Conservation (phyloP, 2,329 filamentous ascomycete species). For the Nothophoma quercina region DNA sequence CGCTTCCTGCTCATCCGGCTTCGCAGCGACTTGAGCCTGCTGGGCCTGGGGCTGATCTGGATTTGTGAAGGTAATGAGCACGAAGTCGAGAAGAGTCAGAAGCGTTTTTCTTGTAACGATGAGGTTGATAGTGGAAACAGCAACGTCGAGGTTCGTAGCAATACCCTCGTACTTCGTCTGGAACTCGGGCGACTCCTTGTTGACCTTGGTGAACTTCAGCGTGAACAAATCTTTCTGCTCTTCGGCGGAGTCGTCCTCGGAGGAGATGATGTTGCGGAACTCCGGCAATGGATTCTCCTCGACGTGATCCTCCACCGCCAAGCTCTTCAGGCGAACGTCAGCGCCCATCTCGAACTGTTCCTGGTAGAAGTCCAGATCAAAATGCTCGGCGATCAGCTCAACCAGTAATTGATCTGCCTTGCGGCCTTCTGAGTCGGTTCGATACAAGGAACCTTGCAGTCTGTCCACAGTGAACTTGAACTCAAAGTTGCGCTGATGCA, state of each 20-base stretch:
- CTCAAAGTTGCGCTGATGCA: conserved; percentile 92
- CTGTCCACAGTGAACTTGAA: conserved; percentile 96
- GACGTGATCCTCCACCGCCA: conserved; percentile 94
- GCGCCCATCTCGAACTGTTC: conserved; percentile 92
- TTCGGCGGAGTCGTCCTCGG: conserved; percentile 74
- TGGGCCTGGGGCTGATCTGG: conserved; percentile 58
- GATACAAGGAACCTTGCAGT: conserved; percentile 89
- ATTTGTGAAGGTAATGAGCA: conserved; percentile 87
- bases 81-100: conserved; percentile 90
- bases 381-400: conserved; percentile 88
- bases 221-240: conserved; percentile 83
- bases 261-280: conserved; percentile 98
- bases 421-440: conserved; percentile 79
- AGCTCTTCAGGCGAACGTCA: conserved; percentile 83
- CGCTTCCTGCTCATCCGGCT: conserved; percentile 44
- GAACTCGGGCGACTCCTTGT: conserved; percentile 90
- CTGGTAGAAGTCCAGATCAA: conserved; percentile 86
- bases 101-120: conserved; percentile 93
- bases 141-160: conserved; percentile 89
- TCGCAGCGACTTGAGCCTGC: conserved; percentile 39
- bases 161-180: conserved; percentile 90
- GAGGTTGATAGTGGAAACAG: conserved; percentile 93
- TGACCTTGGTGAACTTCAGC: conserved; percentile 89
- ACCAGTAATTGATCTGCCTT: conserved; percentile 84
- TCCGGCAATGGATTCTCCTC: conserved; percentile 83